phyloP scores from a whole-genome alignment of 2,329 filamentous ascomycete species.

The Pseudogymnoascus sp. region DNA sequence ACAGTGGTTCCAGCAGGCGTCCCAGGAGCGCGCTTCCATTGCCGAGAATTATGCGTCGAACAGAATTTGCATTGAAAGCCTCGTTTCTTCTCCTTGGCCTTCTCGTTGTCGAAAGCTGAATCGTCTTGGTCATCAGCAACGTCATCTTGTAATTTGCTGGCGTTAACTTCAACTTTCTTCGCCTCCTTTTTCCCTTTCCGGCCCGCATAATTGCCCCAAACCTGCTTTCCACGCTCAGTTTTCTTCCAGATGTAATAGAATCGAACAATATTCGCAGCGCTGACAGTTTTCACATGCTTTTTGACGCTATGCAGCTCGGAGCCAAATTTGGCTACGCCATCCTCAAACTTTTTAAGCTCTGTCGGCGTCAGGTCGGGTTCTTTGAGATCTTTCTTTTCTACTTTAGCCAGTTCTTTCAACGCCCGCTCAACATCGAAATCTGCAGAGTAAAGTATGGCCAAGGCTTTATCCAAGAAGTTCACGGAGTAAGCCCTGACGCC shows the following conservation, averaged over 20 bases:
- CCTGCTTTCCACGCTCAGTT: slow-evolving; percentile 69
- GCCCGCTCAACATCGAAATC: slow-evolving; percentile 65
- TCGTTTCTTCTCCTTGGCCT: slow-evolving; percentile 67
- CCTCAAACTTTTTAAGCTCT: slow-evolving; percentile 85
- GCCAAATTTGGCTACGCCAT: slow-evolving; percentile 80
- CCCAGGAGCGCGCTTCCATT: slow-evolving; percentile 86
- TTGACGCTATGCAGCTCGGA: slow-evolving; percentile 81
- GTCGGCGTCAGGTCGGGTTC: slow-evolving; percentile 72
- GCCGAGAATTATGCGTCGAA: slow-evolving; percentile 65
- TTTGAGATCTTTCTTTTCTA: slow-evolving; percentile 66
- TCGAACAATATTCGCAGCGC: slow-evolving; percentile 72
- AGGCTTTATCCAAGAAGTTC: slow-evolving; percentile 78
- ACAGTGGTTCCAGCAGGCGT: slow-evolving; percentile 64
- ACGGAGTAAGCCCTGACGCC: slow-evolving; percentile 70
- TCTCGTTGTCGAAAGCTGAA: slow-evolving; percentile 87
- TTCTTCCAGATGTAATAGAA: slow-evolving; percentile 99
- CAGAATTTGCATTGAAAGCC: slow-evolving; percentile 94
- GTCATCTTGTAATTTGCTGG: slow-evolving; percentile 77
- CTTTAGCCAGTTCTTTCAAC: slow-evolving; percentile 58
- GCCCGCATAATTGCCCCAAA: slow-evolving; percentile 84
- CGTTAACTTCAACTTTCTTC: slow-evolving; percentile 61
- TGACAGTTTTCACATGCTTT: slow-evolving; percentile 76
- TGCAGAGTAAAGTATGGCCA: slow-evolving; percentile 63
- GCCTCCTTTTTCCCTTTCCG: slow-evolving; percentile 86
- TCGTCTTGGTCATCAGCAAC: slow-evolving; percentile 89